phyloP scores from a whole-genome alignment of 805 yeast genomes.

The Metschnikowia koreensis region DNA sequence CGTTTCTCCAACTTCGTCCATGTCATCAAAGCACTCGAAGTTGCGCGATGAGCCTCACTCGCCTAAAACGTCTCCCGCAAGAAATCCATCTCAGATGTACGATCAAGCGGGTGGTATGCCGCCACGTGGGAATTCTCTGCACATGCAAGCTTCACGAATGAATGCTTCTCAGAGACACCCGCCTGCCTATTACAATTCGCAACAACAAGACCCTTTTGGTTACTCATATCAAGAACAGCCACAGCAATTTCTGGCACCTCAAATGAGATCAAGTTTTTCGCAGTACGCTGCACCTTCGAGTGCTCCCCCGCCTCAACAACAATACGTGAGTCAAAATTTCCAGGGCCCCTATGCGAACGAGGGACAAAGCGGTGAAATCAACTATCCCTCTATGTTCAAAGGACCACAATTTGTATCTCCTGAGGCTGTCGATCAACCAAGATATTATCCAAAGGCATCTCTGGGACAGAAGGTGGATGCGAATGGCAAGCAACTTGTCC shows the following conservation, averaged over 20 bases:
- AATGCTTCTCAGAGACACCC: constrained; percentile 6
- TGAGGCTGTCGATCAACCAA: constrained; percentile 4
- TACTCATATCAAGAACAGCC: constrained; percentile 6
- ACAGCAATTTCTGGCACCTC: constrained; percentile 6
- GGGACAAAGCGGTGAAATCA: background rate
- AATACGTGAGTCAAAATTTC: background rate
- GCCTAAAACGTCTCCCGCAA: constrained; percentile 37
- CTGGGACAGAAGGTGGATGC: constrained; percentile 1
- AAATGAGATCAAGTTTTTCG: background rate
- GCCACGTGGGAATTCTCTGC: background rate
- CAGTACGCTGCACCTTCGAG: constrained; percentile 2
- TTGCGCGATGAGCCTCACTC: constrained; percentile 38
- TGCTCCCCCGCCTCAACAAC: constrained; percentile 1
- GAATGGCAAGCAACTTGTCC: constrained; percentile 31
- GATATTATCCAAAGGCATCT: constrained; percentile 1
- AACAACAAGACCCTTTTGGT: constrained; percentile 3
- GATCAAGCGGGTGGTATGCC: background rate
- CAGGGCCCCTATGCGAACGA: background rate
- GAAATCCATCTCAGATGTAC: background rate
- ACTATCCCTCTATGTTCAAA: constrained; percentile 2
- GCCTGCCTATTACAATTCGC: constrained; percentile 2
- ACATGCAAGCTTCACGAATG: background rate
- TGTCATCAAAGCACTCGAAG: constrained; percentile 33
- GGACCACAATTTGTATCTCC: constrained; percentile 5
- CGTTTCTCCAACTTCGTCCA: constrained; percentile 36